Conservation (phyloP, 1,284 basidiomycete species). For the Leccinum subspadiceum region DNA sequence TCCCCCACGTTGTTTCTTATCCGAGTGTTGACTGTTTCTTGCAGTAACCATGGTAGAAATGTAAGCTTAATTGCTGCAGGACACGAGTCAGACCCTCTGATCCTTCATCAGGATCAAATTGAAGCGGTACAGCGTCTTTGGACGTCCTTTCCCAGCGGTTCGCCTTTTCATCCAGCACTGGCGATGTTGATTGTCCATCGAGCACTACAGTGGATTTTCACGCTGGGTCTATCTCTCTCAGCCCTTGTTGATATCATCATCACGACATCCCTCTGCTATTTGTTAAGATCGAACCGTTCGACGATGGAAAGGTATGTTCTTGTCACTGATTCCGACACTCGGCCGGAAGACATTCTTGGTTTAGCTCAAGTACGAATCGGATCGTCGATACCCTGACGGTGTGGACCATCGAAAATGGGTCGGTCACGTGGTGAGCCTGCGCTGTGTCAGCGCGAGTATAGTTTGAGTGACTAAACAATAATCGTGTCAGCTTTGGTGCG, state of each 20-base stretch:
- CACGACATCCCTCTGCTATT: constrained; percentile 43
- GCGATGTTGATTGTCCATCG: neutral
- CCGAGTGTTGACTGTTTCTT: neutral
- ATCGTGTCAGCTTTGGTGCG: constrained; percentile 35
- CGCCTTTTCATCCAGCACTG: neutral
- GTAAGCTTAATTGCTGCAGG: constrained; percentile 8
- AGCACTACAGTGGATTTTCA: constrained; percentile 47
- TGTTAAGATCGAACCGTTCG: constrained; percentile 39
- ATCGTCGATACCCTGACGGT: constrained; percentile 46
- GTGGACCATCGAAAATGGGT: constrained; percentile 51
- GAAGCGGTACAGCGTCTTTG: constrained; percentile 14
- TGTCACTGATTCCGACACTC: neutral
- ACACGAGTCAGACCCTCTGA: neutral
- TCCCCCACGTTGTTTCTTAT: neutral
- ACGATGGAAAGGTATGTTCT: constrained; percentile 34
- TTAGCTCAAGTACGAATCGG: constrained; percentile 39
- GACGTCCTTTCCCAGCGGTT: constrained; percentile 16
- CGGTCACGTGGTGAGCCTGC: constrained; percentile 42
- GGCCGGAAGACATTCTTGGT: neutral
- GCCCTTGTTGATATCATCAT: constrained; percentile 47
- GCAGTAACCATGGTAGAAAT: constrained; percentile 24
- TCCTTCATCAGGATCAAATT: constrained; percentile 15
- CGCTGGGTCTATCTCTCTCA: constrained; percentile 47
- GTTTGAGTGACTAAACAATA: neutral
- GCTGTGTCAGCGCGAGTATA: neutral